phyloP scores from a whole-genome alignment of 345 rosid species.

The Aethionema arabicum region DNA sequence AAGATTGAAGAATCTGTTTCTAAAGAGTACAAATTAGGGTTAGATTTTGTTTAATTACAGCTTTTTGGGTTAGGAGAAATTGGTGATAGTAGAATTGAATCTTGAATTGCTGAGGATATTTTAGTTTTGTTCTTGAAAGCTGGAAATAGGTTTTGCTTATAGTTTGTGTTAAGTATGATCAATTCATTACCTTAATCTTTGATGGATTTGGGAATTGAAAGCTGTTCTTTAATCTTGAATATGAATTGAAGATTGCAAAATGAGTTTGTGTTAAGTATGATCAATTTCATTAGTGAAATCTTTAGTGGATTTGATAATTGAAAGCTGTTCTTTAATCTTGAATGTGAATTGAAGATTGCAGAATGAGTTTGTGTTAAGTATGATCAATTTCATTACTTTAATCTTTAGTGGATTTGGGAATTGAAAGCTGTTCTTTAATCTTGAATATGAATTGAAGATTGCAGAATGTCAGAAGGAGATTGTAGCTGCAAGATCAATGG shows the following conservation, averaged over 20 bases:
- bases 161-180: conserved; percentile 3
- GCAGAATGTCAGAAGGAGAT: conserved; percentile 79
- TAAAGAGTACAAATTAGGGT: background rate
- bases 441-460: conserved; percentile 45
- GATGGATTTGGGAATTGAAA: background rate
- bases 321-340: background rate
- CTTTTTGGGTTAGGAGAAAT: background rate
- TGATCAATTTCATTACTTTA: too few relatives aligned
- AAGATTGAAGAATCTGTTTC: background rate
- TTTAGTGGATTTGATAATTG: background rate
- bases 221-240: background rate
- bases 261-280: too few relatives aligned
- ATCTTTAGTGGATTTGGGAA: background rate
- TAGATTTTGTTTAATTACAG: background rate
- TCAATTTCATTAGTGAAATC: too few relatives aligned
- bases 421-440: background rate
- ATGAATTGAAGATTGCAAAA: conserved; percentile 61
- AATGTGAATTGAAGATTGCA: conserved; percentile 53
- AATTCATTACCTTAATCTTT: background rate
- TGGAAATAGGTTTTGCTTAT: background rate
- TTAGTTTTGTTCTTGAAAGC: conserved; percentile 19
- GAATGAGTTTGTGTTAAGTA: too few relatives aligned
- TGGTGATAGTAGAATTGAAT: background rate
- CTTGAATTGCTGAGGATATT: conserved; percentile 8
- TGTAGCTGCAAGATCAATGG: conserved; percentile 63